Evolutionary conservation across 441 rosid genomes (phyloP), one percentile per base, ranked within the genome.

Genomic region (Eutrema salsugineum): DNA sequence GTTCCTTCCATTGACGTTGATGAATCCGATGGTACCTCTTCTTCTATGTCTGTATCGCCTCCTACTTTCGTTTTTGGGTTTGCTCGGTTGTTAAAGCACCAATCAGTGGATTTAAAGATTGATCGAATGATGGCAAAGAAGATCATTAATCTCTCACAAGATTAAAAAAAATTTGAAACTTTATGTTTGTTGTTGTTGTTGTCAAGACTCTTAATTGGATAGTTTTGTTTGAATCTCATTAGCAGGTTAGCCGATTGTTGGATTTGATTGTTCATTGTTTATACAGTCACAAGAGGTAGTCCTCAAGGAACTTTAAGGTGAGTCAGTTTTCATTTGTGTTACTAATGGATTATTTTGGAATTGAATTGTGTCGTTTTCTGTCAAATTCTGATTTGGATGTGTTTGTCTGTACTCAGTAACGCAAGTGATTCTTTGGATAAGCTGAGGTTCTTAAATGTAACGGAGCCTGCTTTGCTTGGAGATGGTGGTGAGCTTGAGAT

Each of bases 381-480:
- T 53, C 1, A 3, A 11, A 11, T 0, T 35, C 28, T 71, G 66
- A 53, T 39, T 63, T 43, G 24, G 14, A 43, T 79, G 28, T 78
- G n/a, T 70, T 73, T 58, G 55, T 57, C 17, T 79, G 30, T 67
- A 3, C 72, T 1, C 86, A 94, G 99, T 80, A 94, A 94, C 71
- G 99, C 97, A 20, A 94, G 99, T 79, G 99, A 94, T 89, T 98
- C 99, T 71, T 83, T 94, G 70, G 99, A 92, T 78, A 94, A 94
- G 87, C 70, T 94, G 80, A 87, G 99, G 80, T 94, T 94, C 83
- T 78, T 87, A 76, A 89, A 98, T 78, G 97, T 94, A 59, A 94
- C 99, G 3, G 98, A 94, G 73, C 97, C 99, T 11, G 40, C 95
- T 48, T 76, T 94, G 73, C 97, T 92, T 48, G 96, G 99, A 60